A percentile compares a stretch with the other conserved stretches of the same genome.
Evolutionary conservation across 257 asterid species (phyloP).

Genomic region (Lantana camara): DNA sequence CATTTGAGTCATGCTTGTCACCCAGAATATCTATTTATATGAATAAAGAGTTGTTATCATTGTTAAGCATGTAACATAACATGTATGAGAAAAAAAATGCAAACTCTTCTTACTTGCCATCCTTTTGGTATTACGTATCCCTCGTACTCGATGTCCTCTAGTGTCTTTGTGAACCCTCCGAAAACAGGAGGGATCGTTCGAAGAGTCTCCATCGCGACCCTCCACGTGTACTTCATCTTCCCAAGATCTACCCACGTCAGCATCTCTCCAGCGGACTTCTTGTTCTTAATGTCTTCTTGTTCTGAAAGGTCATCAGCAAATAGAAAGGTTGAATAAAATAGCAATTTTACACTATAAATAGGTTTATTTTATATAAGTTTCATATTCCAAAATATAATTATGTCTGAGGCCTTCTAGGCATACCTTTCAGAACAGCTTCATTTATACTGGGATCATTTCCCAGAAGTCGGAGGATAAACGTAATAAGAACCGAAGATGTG

Average conservation of each 20-base stretch:
- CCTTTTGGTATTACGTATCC: slow-evolving; percentile 74
- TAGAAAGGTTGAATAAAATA: too few species aligned
- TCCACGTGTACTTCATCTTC: slow-evolving; percentile 78
- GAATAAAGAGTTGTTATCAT: neutral
- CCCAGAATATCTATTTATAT: slow-evolving; percentile 52
- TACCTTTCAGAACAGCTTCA: slow-evolving; percentile 65
- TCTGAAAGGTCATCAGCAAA: slow-evolving; percentile 34
- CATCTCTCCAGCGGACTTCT: slow-evolving; percentile 37
- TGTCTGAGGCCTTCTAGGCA: neutral
- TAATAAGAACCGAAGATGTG: slow-evolving; percentile 63
- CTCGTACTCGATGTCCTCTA: slow-evolving; percentile 56
- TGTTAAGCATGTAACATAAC: neutral
- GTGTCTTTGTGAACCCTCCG: slow-evolving; percentile 67
- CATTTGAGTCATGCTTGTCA: slow-evolving; percentile 66
- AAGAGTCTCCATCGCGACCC: slow-evolving; percentile 71
- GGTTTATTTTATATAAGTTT: too few species aligned
- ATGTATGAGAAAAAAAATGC: neutral
- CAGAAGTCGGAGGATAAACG: slow-evolving; percentile 54
- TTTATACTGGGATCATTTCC: slow-evolving; percentile 47
- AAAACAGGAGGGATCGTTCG: slow-evolving; percentile 60
- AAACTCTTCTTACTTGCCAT: slow-evolving; percentile 63
- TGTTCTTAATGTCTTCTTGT: slow-evolving; percentile 59
- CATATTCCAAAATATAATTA: neutral
- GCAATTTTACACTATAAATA: too few species aligned
- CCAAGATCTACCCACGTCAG: slow-evolving; percentile 75